A percentile compares a stretch with the other conserved stretches of the same genome.
These are phyloP conservation scores for Seminavis robusta DNA, from an alignment of 108 stramenopile species.

Conservation along the genomic window DNA sequence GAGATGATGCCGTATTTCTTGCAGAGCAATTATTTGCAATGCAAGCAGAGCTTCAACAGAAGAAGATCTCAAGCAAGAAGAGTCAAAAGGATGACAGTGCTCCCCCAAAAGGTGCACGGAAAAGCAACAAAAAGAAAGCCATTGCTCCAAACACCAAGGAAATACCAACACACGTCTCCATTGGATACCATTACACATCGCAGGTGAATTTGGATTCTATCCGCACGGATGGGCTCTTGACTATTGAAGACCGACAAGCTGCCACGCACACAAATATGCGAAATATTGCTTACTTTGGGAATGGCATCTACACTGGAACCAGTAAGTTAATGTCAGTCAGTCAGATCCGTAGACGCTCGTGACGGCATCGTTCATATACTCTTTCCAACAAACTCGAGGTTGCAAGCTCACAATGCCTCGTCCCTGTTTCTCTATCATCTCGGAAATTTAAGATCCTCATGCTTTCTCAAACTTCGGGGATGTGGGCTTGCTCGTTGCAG, in stretches of 20 bases:
- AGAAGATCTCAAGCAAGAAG: too few species aligned
- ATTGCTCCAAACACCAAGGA: too few species aligned
- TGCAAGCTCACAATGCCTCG: too few species aligned
- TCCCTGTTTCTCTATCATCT: too few species aligned
- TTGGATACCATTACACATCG: conserved; percentile 36
- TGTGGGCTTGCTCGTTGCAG: conserved; percentile 9
- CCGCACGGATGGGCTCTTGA: conserved; percentile 25
- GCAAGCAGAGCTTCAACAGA: background rate
- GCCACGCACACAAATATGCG: background rate
- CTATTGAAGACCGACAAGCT: conserved; percentile 15
- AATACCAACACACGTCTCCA: conserved; percentile 4
- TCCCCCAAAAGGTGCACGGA: too few species aligned
- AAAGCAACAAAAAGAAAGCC: too few species aligned
- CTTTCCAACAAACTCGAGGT: too few species aligned
- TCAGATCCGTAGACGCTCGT: too few species aligned
- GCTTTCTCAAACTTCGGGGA: conserved; percentile 24
- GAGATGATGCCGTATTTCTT: conserved; percentile 6
- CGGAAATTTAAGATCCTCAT: conserved; percentile 14
- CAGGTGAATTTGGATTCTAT: conserved; percentile 20
- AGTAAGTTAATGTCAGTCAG: too few species aligned
- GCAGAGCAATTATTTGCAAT: background rate
- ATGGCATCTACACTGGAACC: conserved; percentile 43
- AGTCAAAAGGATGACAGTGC: too few species aligned
- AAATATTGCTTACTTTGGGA: conserved; percentile 30
- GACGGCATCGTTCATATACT: too few species aligned